Conservation (phyloP, 345 rosid species). For the Eucalyptus pauciflora region DNA sequence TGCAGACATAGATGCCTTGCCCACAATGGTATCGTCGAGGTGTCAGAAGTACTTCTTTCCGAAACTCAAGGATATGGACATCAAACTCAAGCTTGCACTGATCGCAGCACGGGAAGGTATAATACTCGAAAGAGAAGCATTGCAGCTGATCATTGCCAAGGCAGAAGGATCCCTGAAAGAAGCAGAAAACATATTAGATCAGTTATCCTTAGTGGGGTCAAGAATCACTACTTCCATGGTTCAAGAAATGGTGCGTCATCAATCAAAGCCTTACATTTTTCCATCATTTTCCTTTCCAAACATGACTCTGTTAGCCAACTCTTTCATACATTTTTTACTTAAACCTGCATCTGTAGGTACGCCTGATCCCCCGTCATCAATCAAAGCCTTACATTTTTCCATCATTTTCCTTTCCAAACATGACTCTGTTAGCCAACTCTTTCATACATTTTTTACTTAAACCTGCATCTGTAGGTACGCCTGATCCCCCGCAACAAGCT, state of each 20-base stretch:
- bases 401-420: not conserved
- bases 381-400: not conserved
- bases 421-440: not conserved
- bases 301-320: not conserved
- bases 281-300: not conserved
- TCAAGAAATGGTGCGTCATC: conserved; percentile 15
- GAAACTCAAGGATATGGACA: conserved; percentile 9
- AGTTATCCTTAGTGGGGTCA: conserved; percentile 11
- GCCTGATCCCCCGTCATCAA: too few relatives aligned
- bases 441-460: not conserved
- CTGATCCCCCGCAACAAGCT: conserved; percentile 12
- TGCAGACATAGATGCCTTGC: conserved; percentile 1
- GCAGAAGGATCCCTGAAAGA: conserved; percentile 27
- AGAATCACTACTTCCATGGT: conserved; percentile 12
- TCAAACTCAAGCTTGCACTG: conserved; percentile 4
- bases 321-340: not conserved
- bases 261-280: not conserved
- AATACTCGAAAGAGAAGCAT: conserved; percentile 8
- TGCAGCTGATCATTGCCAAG: conserved; percentile 13
- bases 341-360: conserved; percentile 5
- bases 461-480: conserved; percentile 6
- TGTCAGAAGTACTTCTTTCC: conserved; percentile 24
- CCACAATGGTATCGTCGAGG: conserved; percentile 4
- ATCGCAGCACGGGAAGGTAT: conserved; percentile 8
- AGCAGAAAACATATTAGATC: conserved; percentile 24